Evolutionary conservation across 306 rosid species (phyloP).

Genomic region (Vigna mungo): DNA sequence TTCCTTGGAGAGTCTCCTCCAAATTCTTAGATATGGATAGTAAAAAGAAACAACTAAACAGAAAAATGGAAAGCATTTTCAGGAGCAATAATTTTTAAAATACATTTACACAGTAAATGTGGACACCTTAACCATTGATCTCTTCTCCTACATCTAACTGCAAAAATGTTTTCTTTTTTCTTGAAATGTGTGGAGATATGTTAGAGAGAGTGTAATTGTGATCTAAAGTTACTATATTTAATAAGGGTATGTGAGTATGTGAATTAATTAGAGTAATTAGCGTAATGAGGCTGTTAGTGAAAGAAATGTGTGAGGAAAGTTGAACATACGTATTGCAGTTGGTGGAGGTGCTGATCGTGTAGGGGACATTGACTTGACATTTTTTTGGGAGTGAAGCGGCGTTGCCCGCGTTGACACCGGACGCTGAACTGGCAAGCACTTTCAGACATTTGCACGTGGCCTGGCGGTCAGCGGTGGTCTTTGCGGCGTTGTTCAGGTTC

Average conservation of each 20-base stretch:
- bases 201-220: not conserved
- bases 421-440: not conserved
- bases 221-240: no score
- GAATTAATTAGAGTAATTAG: no score
- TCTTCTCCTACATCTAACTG: not conserved
- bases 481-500: not conserved
- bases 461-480: constrained; percentile 23
- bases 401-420: not conserved
- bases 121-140: not conserved
- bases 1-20: no score
- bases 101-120: no score
- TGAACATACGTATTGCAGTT: constrained; percentile 46
- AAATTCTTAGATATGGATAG: no score
- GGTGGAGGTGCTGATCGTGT: constrained; percentile 63
- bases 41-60: no score
- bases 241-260: no score
- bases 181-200: not conserved
- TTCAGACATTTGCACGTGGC: constrained; percentile 61
- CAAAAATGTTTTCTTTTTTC: not conserved
- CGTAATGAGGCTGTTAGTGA: not conserved
- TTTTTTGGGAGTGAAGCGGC: constrained; percentile 47
- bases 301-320: not conserved
- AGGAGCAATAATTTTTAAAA: no score
- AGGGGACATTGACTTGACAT: constrained; percentile 58
- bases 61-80: no score